phyloP scores from a whole-genome alignment of 108 stramenopile species.

The Thalassiosira profunda region DNA sequence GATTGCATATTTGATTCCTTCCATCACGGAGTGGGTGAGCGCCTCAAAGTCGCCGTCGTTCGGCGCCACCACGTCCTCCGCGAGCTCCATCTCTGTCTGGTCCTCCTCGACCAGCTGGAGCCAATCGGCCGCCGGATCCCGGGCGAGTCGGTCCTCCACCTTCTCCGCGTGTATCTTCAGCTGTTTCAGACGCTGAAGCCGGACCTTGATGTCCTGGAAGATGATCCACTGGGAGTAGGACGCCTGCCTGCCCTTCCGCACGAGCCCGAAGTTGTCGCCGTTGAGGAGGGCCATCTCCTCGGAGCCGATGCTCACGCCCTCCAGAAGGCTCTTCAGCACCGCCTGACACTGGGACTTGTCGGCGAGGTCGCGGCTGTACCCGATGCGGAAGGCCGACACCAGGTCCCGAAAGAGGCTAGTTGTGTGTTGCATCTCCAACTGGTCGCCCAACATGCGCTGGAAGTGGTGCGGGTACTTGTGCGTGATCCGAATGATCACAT shows the following conservation, averaged over 20 bases:
- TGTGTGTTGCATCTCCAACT: neutral
- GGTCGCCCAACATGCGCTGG: neutral
- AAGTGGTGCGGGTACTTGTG: neutral
- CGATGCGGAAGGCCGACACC: neutral
- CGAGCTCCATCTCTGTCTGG: too few species aligned
- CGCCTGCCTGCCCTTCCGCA: neutral
- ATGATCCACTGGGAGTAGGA: neutral
- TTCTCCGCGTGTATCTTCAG: neutral
- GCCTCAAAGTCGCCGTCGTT: too few species aligned
- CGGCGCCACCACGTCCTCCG: too few species aligned
- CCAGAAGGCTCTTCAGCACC: neutral
- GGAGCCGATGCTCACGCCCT: too few species aligned
- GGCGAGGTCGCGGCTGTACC: neutral
- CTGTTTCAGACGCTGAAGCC: neutral
- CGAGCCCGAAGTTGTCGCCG: neutral
- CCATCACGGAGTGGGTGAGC: too few species aligned
- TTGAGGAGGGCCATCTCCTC: neutral
- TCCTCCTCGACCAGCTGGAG: too few species aligned
- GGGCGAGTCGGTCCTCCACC: too few species aligned
- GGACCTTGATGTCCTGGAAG: neutral
- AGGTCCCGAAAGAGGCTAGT: neutral
- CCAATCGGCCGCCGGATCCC: too few species aligned
- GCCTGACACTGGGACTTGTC: neutral
- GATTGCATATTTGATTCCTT: too few species aligned
- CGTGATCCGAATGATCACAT: neutral